Evolutionary conservation across 352 stramenopile species (phyloP).

Genomic region (Globisporangium nodosum): DNA sequence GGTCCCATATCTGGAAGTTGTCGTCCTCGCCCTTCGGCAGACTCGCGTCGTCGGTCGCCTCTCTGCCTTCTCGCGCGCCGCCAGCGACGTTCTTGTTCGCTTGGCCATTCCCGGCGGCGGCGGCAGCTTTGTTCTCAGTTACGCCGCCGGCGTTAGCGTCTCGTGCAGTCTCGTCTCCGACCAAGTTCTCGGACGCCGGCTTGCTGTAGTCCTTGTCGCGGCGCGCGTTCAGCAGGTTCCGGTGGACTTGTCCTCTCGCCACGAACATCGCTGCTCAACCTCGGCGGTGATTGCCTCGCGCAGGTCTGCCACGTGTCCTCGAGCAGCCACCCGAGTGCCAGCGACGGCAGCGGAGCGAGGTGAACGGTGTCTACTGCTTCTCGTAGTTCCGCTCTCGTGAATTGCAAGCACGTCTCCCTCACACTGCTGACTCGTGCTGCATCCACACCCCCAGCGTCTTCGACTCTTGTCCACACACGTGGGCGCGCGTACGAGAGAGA

Average conservation of each 20-base stretch:
- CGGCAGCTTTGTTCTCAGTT: background rate
- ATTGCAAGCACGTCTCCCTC: background rate
- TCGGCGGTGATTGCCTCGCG: background rate
- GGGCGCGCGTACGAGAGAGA: background rate
- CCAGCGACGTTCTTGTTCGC: background rate
- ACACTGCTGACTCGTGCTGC: background rate
- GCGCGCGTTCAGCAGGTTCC: slow-evolving; percentile 15
- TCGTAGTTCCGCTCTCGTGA: background rate
- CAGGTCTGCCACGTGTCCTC: background rate
- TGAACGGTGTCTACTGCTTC: background rate
- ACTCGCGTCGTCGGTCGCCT: background rate
- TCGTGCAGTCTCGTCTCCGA: slow-evolving; percentile 11
- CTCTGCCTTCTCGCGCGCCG: background rate
- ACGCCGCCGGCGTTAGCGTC: background rate
- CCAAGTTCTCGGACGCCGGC: slow-evolving; percentile 3
- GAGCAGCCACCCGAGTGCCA: background rate
- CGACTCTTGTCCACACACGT: background rate
- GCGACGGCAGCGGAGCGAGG: background rate
- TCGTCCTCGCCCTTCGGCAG: slow-evolving; percentile 11
- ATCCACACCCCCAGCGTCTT: background rate
- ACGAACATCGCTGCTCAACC: slow-evolving; percentile 18
- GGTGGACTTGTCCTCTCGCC: slow-evolving; percentile 17
- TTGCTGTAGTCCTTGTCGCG: slow-evolving; percentile 14
- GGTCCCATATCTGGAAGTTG: slow-evolving; percentile 27
- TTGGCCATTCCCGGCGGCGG: no score